Conservation (phyloP, 441 rosid species). For the Populus trichocarpa region DNA sequence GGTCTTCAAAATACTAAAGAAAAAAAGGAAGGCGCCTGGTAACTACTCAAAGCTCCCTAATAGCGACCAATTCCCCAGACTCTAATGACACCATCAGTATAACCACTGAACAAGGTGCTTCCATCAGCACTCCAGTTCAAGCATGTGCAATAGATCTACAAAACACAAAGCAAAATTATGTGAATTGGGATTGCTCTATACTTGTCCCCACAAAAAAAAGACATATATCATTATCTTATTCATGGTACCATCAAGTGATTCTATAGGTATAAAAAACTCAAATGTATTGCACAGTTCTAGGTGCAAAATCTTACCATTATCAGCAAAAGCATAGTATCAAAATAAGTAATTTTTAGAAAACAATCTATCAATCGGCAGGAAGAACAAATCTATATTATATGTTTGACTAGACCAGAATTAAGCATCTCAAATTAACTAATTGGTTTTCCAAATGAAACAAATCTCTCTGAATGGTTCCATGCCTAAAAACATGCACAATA, state of each 20-base stretch:
- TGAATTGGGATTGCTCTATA: not conserved
- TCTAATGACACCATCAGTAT: constrained; percentile 93
- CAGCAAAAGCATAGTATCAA: not conserved
- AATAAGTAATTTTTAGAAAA: not conserved
- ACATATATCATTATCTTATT: not conserved
- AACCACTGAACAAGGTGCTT: constrained; percentile 93
- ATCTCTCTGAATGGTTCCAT: not conserved
- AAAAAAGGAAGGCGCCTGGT: not conserved
- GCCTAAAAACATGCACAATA: too few species aligned
- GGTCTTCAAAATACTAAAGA: constrained; percentile 9
- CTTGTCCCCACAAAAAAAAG: not conserved
- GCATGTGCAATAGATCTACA: constrained; percentile 90
- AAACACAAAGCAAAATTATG: not conserved
- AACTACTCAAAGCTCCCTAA: constrained; percentile 27
- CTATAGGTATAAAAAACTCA: not conserved
- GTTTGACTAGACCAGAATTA: not conserved
- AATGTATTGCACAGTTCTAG: not conserved
- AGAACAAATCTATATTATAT: too few species aligned
- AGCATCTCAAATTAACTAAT: not conserved
- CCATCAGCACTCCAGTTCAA: constrained; percentile 97
- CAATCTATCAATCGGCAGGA: not conserved
- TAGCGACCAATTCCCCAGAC: constrained; percentile 98
- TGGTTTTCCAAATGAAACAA: too few species aligned
- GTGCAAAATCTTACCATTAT: not conserved
- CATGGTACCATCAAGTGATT: not conserved